Conservation (phyloP, 208 protist genomes). For the Dictyostelium gargantuum region DNA sequence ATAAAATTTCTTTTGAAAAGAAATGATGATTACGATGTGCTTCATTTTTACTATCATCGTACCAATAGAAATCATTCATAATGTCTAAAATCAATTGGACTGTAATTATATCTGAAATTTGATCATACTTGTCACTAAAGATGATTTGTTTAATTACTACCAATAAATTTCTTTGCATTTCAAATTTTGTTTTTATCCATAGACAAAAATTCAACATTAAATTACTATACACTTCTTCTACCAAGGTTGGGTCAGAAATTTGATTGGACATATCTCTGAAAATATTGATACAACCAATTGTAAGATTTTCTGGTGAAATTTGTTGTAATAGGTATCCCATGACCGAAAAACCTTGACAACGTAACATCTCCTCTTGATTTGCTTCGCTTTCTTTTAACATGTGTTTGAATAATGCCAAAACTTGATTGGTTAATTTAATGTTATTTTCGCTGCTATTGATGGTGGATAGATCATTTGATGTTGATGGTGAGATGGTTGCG, state of each 20-base stretch:
- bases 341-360: conserved; percentile 44
- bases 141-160: conserved; percentile 50
- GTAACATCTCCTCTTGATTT: conserved; percentile 68
- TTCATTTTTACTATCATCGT: background rate
- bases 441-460: conserved; percentile 15
- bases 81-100: conserved; percentile 68
- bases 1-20: conserved; percentile 16
- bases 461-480: background rate
- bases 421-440: conserved; percentile 48
- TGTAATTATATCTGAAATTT: background rate
- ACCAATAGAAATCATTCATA: conserved; percentile 72
- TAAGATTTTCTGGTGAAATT: conserved; percentile 58
- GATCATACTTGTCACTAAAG: background rate
- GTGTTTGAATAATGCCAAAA: conserved; percentile 55
- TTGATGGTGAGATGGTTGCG: background rate
- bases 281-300: conserved; percentile 36
- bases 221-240: conserved; percentile 61
- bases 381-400: conserved; percentile 60
- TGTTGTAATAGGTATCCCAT: conserved; percentile 41
- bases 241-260: conserved; percentile 27
- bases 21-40: conserved; percentile 33
- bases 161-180: conserved; percentile 60
- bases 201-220: conserved; percentile 65
- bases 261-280: conserved; percentile 69
- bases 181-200: conserved; percentile 68